These are phyloP conservation scores for Chalciporus sphaerocephalus DNA, from an alignment of 768 basidiomycete species.

Conservation along the genomic window DNA sequence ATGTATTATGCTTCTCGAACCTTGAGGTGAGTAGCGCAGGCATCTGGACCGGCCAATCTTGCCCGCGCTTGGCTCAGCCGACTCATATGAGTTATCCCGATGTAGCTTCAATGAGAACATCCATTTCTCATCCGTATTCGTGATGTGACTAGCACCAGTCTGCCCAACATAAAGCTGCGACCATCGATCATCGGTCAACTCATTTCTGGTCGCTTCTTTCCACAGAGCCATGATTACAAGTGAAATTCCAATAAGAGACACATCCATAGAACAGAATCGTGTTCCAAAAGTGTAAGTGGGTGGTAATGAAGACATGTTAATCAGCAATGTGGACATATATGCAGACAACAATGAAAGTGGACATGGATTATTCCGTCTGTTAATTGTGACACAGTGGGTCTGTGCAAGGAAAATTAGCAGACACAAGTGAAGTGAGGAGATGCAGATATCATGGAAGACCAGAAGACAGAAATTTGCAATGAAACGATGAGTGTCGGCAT, in stretches of 20 bases:
- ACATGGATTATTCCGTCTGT: slow-evolving; percentile 9
- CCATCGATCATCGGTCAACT: background rate
- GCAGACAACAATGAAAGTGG: slow-evolving; percentile 15
- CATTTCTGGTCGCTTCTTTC: background rate
- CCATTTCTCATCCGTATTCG: background rate
- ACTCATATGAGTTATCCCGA: background rate
- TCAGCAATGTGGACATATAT: slow-evolving; percentile 10
- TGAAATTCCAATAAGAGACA: too few species aligned
- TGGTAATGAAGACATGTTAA: slow-evolving; percentile 4
- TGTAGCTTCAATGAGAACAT: background rate
- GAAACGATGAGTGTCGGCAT: slow-evolving; percentile 21
- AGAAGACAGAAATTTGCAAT: slow-evolving; percentile 3
- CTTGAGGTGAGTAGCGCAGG: background rate
- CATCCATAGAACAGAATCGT: background rate
- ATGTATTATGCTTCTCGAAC: background rate
- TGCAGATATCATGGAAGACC: slow-evolving; percentile 18
- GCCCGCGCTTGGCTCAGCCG: background rate
- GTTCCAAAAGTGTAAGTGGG: background rate
- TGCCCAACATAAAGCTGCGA: background rate
- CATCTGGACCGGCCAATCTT: background rate
- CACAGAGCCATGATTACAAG: background rate
- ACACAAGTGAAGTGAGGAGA: slow-evolving; percentile 7
- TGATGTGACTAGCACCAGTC: slow-evolving; percentile 1
- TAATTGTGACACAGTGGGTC: slow-evolving; percentile 7
- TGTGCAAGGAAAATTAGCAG: slow-evolving; percentile 15